Evolutionary conservation across 805 yeast genomes (phyloP), one percentile per base, ranked within the genome.

Genomic region (Yarrowia bubula): DNA sequence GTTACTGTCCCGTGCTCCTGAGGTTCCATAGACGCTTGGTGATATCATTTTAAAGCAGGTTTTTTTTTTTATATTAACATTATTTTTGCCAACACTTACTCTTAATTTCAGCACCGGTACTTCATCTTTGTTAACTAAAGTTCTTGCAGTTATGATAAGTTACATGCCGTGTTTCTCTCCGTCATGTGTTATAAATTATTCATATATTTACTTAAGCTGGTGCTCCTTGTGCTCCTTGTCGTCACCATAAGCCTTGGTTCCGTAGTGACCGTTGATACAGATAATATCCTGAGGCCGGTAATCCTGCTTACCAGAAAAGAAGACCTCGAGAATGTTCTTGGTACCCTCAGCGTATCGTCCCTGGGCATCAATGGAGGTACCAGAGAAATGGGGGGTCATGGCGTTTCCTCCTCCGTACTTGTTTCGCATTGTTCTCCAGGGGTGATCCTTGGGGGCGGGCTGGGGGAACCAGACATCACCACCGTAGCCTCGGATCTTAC

Each of bases 231-330:
- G 47, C 68, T 65, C 57, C 68, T 47, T 37, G 53, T 47, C 53
- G 38, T 67, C 65, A 31, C 95, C 95, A 71, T 88, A 88, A 18
- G 92, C 84, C 74, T 80, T 84, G 66, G 93, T 88, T 66, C 86
- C 88, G 71, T 88, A 89, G 66, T 84, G 80, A 66, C 95, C 95
- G 70, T 86, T 80, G 67, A 83, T 81, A 67, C 87, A 86, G 73
- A 88, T 88, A 66, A 89, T 75, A 75, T 89, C 91, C 73, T 86
- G 87, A n/a, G 90, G 88, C 70, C 87, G 81, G 79, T 88, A 89
- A 72, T 88, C 89, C 61, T 74, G 74, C 73, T 83, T 86, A 51
- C 85, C 84, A 65, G 82, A 60, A 76, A 89, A 84, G 78, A 83
- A 88, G 33, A 85, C 80, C 66, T 81, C 79, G 75, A 89, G 81